phyloP scores from a whole-genome alignment of 768 basidiomycete genomes.

The Tricholoma sp. region DNA sequence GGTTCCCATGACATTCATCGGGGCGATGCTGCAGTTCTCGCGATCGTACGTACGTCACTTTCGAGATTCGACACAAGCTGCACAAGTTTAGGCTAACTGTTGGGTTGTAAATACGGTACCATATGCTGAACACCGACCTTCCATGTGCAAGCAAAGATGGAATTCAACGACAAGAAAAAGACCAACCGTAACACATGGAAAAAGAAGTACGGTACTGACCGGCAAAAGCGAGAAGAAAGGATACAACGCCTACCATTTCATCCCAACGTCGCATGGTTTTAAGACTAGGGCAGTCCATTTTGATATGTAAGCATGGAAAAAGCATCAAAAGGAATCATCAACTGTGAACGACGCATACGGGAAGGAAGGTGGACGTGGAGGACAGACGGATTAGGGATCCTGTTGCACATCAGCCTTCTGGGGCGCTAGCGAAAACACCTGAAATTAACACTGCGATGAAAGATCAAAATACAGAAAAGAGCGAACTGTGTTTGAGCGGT shows the following conservation, averaged over 20 bases:
- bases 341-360: neutral
- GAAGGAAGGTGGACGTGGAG: neutral
- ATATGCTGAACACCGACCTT: neutral
- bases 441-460: neutral
- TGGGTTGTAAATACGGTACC: neutral
- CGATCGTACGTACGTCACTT: neutral
- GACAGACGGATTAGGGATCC: neutral
- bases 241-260: constrained; percentile 1
- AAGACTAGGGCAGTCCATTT: neutral
- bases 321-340: neutral
- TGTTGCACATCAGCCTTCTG: neutral
- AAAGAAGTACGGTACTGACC: constrained; percentile 1
- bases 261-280: neutral
- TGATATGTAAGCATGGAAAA: neutral
- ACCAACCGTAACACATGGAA: neutral
- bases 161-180: neutral
- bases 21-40: neutral
- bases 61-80: neutral
- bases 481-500: neutral
- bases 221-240: neutral
- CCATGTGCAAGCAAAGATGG: neutral
- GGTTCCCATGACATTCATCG: neutral
- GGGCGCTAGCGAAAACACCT: neutral
- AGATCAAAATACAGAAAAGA: neutral
- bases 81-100: neutral